Base-by-base conservation (phyloP, 129 eudicot genomes). In the Centrapalus pauciflorus region DNA sequence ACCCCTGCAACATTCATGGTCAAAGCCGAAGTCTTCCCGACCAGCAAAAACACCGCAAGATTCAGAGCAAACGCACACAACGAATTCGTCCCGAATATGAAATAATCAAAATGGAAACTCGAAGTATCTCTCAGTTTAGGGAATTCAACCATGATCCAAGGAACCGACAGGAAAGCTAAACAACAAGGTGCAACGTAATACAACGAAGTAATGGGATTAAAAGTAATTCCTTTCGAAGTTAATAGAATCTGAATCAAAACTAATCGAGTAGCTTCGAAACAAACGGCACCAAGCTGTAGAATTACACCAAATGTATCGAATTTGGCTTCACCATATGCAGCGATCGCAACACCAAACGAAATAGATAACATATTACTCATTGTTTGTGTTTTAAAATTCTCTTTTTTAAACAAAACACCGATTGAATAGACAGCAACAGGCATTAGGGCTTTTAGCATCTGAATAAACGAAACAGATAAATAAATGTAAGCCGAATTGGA, bases 1-100 rank as follows among this genome's bases (percentile, higher is more conserved):
- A 80, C 85, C 33, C 85, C 85, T 9, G 85, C 85, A 7, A 80
- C 85, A 61, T 80, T 80, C 85, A 80, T 80, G 3, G 81, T 80
- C 79, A 80, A 66, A 65, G 85, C 85, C 16, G 81, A 80, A 9
- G 85, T 80, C 79, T 80, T 80, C 23, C 85, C 85, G 26, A 80
- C 85, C 4, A 80, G 77, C 81, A 80, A 60, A 29, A 80, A 80
- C 51, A 80, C 85, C 6, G 81, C 85, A 40, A 80, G 75, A 58
- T 80, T 80, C 69, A 80, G 54, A 0, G 81, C 81, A 41, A 80
- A 80, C 0, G 85, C 85, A 16, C 85, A 80, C 0, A 80, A 10
- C 2, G 85, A 80, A 71, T 80, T 80, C 4, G 81, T 71, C 66
- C 85, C 85, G 8, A 80, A 80, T 3, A 80, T 37, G 29, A 71